These are phyloP conservation scores for Annulohypoxylon nitens DNA, from an alignment of 495 filamentous ascomycete species.

Conservation along the genomic window DNA sequence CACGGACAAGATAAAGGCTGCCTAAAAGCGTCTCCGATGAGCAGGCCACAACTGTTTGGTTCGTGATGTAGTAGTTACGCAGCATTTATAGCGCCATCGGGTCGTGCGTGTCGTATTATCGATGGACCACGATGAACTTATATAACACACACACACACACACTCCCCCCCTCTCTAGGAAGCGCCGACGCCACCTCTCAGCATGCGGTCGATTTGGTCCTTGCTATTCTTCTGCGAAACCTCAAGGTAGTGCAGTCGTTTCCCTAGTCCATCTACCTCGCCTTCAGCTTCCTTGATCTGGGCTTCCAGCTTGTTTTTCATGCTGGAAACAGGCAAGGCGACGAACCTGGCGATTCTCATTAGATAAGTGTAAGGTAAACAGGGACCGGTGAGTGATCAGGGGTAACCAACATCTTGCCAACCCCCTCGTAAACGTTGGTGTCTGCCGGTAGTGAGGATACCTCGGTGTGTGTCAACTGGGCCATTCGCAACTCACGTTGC, in stretches of 20 bases:
- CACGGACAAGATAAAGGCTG: not conserved
- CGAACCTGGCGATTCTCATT: slow-evolving; percentile 75
- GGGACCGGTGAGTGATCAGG: not conserved
- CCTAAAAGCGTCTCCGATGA: not conserved
- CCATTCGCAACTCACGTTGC: slow-evolving; percentile 87
- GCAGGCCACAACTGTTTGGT: not conserved
- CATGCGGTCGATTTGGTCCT: slow-evolving; percentile 89
- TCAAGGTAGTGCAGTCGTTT: slow-evolving; percentile 96
- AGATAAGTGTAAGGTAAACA: slow-evolving; percentile 13
- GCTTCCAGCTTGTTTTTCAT: slow-evolving; percentile 80
- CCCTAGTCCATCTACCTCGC: slow-evolving; percentile 81
- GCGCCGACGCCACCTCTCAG: slow-evolving; percentile 50
- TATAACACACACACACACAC: no score
- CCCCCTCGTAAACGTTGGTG: slow-evolving; percentile 91
- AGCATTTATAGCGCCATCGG: not conserved
- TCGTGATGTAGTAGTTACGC: not conserved
- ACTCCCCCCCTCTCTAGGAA: slow-evolving; percentile 23
- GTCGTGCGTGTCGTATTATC: slow-evolving; percentile 2
- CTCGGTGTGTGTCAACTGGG: slow-evolving; percentile 89
- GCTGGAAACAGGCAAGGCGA: slow-evolving; percentile 75
- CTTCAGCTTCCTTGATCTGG: slow-evolving; percentile 80
- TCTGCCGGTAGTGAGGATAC: slow-evolving; percentile 79
- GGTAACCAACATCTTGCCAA: slow-evolving; percentile 89
- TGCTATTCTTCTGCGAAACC: slow-evolving; percentile 93
- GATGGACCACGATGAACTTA: not conserved